phyloP scores from a whole-genome alignment of 164 flowering plant species.

The Macadamia integrifolia region DNA sequence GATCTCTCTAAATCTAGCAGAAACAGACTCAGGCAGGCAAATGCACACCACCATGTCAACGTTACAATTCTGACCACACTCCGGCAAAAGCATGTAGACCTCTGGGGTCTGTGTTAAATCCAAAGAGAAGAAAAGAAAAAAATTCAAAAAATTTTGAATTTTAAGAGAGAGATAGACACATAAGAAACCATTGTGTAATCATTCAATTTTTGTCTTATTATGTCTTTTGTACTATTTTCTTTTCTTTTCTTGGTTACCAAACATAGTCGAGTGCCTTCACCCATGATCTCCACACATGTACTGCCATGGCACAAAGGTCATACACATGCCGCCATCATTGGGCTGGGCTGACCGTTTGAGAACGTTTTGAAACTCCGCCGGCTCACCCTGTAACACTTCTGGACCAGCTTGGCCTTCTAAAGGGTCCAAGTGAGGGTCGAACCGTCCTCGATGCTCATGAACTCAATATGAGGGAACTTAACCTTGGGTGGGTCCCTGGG shows the following conservation, averaged over 20 bases:
- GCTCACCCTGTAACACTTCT: constrained; percentile 55
- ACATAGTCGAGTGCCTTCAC: constrained; percentile 44
- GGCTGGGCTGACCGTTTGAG: constrained; percentile 42
- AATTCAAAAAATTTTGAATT: no score
- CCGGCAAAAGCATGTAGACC: constrained; percentile 71
- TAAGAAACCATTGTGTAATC: no score
- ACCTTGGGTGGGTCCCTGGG: constrained; percentile 61
- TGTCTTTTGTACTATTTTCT: no score
- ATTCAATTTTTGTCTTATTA: no score
- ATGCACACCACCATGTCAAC: constrained; percentile 63
- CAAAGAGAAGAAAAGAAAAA: no score
- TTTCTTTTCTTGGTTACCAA: no score
- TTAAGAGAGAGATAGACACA: no score
- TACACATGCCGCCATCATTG: constrained; percentile 22
- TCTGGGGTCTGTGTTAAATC: constrained; percentile 85
- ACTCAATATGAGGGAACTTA: constrained; percentile 57
- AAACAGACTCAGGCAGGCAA: constrained; percentile 71
- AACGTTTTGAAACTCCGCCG: constrained; percentile 40
- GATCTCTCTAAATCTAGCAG: constrained; percentile 38
- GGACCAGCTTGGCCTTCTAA: constrained; percentile 46
- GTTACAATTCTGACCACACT: constrained; percentile 25
- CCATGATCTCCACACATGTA: constrained; percentile 89
- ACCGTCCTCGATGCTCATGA: constrained; percentile 46
- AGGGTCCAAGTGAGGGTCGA: constrained; percentile 48
- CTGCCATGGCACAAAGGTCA: constrained; percentile 72